Conservation (phyloP, 768 basidiomycete species). For the Porphyrellus cyaneotinctus region DNA sequence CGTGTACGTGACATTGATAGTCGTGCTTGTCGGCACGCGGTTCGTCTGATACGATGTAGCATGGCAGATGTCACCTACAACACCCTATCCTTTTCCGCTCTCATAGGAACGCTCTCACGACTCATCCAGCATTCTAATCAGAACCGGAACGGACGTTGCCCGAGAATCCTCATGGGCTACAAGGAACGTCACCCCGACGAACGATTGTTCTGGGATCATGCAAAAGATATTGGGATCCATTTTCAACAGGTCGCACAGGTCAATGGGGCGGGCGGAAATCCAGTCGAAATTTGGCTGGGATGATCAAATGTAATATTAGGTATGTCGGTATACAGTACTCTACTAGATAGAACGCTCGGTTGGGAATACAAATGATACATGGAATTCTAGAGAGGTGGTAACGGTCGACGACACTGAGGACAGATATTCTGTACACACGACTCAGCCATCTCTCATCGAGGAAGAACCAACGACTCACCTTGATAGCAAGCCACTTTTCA, state of each 20-base stretch:
- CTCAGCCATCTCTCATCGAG: not conserved
- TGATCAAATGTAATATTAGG: constrained; percentile 4
- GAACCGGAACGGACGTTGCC: constrained; percentile 27
- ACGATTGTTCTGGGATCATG: constrained; percentile 67
- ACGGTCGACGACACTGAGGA: constrained; percentile 45
- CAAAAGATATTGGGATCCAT: constrained; percentile 45
- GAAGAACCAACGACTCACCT: constrained; percentile 37
- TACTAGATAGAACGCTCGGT: too few species aligned
- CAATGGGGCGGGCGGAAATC: constrained; percentile 55
- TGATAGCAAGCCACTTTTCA: constrained; percentile 80
- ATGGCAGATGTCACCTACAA: constrained; percentile 96
- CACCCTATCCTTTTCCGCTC: constrained; percentile 74
- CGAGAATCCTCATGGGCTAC: constrained; percentile 70
- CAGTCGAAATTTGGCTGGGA: constrained; percentile 72
- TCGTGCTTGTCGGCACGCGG: not conserved
- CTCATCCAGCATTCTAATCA: constrained; percentile 35
- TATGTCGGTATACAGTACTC: constrained; percentile 13
- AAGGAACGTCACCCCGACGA: constrained; percentile 82
- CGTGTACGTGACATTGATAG: constrained; percentile 48
- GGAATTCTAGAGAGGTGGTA: constrained; percentile 52
- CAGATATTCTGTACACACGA: constrained; percentile 66
- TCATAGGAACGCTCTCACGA: constrained; percentile 60
- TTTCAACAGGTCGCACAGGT: constrained; percentile 55
- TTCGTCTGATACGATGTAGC: constrained; percentile 35
- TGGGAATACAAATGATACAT: not conserved